Conservation (phyloP, 116 monocot species). For the Trichopus zeylanicus region DNA sequence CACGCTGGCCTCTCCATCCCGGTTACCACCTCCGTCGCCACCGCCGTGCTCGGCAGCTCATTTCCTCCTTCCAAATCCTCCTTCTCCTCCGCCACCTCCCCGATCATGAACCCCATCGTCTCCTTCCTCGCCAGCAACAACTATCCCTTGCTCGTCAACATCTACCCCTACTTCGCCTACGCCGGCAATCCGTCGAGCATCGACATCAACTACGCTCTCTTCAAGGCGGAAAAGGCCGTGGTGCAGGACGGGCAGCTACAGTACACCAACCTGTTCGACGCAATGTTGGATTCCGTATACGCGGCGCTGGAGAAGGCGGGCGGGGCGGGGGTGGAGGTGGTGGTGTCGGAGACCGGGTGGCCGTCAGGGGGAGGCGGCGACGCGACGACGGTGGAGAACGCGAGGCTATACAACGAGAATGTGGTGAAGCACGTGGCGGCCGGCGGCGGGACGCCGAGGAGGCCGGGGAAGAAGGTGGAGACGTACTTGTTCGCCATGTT, state of each 20-base stretch:
- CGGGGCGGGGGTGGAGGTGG: conserved; percentile 8
- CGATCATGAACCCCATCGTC: conserved; percentile 18
- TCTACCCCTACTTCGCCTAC: conserved; percentile 61
- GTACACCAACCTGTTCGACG: conserved; percentile 44
- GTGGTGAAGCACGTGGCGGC: conserved; percentile 16
- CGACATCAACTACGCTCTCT: conserved; percentile 32
- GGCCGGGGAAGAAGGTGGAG: conserved; percentile 23
- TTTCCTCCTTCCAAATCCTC: conserved; percentile 40
- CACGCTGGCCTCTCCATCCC: conserved; percentile 9
- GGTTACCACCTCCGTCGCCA: conserved; percentile 32
- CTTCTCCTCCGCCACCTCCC: conserved; percentile 15
- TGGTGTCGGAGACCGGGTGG: conserved; percentile 48
- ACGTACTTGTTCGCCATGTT: conserved; percentile 44
- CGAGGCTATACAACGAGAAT: conserved; percentile 30
- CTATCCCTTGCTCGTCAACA: conserved; percentile 32
- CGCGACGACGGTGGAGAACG: conserved; percentile 29
- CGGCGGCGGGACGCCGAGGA: conserved; percentile 20
- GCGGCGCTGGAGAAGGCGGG: conserved; percentile 43
- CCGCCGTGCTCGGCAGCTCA: conserved; percentile 23
- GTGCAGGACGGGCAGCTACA: conserved; percentile 22
- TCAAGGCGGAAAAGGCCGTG: conserved; percentile 9
- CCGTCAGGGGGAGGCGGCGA: conserved; percentile 24
- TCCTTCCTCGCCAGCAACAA: conserved; percentile 10
- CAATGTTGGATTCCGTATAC: conserved; percentile 32
- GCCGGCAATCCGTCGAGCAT: conserved; percentile 11